These are phyloP conservation scores for Beauveria medogensis DNA, from an alignment of 2,329 filamentous ascomycete species.

Conservation along the genomic window DNA sequence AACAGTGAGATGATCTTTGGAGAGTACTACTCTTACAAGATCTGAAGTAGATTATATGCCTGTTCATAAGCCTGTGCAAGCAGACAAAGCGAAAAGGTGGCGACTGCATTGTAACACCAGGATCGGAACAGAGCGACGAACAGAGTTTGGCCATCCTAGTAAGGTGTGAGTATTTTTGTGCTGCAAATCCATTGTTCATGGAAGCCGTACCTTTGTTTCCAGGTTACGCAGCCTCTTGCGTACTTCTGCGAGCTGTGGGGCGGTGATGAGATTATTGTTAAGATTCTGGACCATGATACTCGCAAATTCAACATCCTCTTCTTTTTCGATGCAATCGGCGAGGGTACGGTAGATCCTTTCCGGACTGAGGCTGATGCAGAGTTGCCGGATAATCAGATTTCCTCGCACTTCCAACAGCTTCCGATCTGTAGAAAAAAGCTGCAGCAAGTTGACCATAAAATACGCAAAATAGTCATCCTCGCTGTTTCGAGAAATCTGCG, in stretches of 20 bases:
- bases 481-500: conserved; percentile 92
- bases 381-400: conserved; percentile 91
- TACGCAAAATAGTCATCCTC: conserved; percentile 96
- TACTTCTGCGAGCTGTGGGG: conserved; percentile 84
- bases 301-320: conserved; percentile 96
- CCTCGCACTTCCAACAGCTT: conserved; percentile 85
- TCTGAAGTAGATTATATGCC: conserved; percentile 89
- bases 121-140: conserved; percentile 92
- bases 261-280: conserved; percentile 98
- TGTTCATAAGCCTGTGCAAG: conserved; percentile 97
- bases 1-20: not conserved
- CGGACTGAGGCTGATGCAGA: conserved; percentile 86
- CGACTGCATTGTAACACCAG: conserved; percentile 98
- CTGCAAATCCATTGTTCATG: not conserved
- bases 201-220: conserved; percentile 62
- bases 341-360: conserved; percentile 93
- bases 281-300: conserved; percentile 99
- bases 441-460: conserved; percentile 94
- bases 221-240: conserved; percentile 84
- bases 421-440: conserved; percentile 90
- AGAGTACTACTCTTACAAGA: conserved; percentile 58
- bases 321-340: conserved; percentile 93
- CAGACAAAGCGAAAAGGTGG: conserved; percentile 91
- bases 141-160: conserved; percentile 82
- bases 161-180: not conserved